These are phyloP conservation scores for Backusella macrospora DNA, from an alignment of 192 early-diverging fungal species.

Conservation along the genomic window DNA sequence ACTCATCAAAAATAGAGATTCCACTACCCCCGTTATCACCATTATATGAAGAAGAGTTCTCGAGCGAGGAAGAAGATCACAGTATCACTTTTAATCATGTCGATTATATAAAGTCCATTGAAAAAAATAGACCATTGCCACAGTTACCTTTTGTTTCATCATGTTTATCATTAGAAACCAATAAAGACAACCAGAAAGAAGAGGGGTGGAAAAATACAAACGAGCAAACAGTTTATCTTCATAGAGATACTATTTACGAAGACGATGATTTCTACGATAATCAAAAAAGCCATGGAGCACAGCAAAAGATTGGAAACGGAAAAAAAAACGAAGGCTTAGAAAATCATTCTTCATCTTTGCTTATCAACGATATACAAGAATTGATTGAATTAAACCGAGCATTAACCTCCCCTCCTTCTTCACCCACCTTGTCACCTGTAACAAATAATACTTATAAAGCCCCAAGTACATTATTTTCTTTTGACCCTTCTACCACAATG, in stretches of 20 bases:
- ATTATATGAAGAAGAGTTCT: background rate
- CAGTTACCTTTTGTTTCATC: background rate
- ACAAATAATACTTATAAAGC: background rate
- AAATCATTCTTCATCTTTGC: background rate
- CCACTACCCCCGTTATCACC: background rate
- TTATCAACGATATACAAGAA: background rate
- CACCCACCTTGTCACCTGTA: background rate
- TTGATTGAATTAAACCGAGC: background rate
- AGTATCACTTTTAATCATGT: background rate
- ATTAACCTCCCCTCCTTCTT: background rate
- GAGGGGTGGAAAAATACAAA: too few relatives aligned
- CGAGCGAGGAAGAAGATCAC: background rate
- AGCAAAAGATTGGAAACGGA: too few relatives aligned
- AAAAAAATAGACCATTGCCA: conserved; percentile 1
- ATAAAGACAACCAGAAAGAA: too few relatives aligned
- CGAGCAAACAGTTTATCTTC: too few relatives aligned
- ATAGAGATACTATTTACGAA: background rate
- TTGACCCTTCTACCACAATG: background rate
- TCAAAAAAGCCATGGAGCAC: background rate
- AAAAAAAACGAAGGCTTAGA: too few relatives aligned
- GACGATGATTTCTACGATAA: background rate
- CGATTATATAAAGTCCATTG: background rate
- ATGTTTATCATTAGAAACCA: background rate
- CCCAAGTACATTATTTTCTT: background rate
- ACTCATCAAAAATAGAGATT: background rate